Evolutionary conservation across 2,329 filamentous ascomycete species (phyloP).

Genomic region (Diaporthe vexans): DNA sequence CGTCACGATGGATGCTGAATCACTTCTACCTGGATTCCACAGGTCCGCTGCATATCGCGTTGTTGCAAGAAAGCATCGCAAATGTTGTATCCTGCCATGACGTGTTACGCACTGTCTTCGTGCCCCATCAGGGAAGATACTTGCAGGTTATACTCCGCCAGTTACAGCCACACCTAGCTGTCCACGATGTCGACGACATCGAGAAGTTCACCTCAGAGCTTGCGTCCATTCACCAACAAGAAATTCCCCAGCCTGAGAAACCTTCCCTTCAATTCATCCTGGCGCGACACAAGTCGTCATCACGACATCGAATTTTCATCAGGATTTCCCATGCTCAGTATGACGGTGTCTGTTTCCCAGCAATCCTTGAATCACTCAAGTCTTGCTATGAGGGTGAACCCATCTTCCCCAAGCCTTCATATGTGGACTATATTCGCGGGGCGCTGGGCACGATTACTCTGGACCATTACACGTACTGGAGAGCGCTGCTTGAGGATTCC

Average conservation of each 20-base stretch:
- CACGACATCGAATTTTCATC: slow-evolving; percentile 27
- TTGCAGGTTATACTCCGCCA: slow-evolving; percentile 10
- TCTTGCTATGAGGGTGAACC: slow-evolving; percentile 51
- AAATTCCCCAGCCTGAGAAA: neutral
- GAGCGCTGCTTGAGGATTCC: neutral
- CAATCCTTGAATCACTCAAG: slow-evolving; percentile 57
- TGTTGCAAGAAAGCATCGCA: neutral
- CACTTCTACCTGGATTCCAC: slow-evolving; percentile 5
- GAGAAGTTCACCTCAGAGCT: slow-evolving; percentile 9
- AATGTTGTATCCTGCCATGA: slow-evolving; percentile 4
- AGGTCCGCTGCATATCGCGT: neutral
- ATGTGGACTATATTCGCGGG: neutral
- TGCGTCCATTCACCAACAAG: neutral
- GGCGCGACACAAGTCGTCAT: neutral
- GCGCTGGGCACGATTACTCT: neutral
- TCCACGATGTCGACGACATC: slow-evolving; percentile 15
- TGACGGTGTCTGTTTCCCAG: slow-evolving; percentile 62
- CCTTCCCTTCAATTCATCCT: neutral
- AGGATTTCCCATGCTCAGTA: slow-evolving; percentile 64
- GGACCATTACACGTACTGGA: slow-evolving; percentile 18
- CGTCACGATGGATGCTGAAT: slow-evolving; percentile 14
- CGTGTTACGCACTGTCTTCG: slow-evolving; percentile 11
- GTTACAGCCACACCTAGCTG: neutral
- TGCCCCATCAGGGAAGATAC: slow-evolving; percentile 3
- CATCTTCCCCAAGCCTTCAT: neutral